Evolutionary conservation across 176 grass and related monocot genomes (phyloP).

Genomic region (Urochloa ruziziensis): DNA sequence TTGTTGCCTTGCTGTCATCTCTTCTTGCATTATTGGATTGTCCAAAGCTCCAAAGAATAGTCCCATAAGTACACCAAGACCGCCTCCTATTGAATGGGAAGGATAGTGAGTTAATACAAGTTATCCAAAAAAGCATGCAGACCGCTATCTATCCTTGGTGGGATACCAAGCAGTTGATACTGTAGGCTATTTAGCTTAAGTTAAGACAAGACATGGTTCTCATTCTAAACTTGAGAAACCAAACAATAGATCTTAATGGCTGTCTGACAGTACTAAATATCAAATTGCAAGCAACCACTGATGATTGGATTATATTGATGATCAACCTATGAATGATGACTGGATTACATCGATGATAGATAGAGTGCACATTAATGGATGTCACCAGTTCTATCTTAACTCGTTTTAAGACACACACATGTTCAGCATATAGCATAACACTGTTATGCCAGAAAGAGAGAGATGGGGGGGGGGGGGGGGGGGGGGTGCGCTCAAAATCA

Average conservation of each 20-base stretch:
- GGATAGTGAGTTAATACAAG: slow-evolving; percentile 19
- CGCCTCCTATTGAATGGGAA: slow-evolving; percentile 67
- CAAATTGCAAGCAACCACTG: slow-evolving; percentile 13
- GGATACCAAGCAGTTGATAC: background rate
- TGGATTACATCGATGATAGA: background rate
- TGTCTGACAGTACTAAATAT: background rate
- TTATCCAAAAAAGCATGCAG: background rate
- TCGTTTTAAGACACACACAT: background rate
- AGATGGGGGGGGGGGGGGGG: too few species aligned
- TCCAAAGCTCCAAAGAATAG: slow-evolving; percentile 91
- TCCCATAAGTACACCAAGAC: slow-evolving; percentile 85
- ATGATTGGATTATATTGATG: background rate
- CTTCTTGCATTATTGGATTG: slow-evolving; percentile 65
- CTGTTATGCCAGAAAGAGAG: background rate
- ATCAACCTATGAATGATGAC: slow-evolving; percentile 2
- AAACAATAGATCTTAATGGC: background rate
- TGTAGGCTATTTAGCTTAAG: background rate
- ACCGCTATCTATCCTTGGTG: background rate
- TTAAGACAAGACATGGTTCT: slow-evolving; percentile 20
- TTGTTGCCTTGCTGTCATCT: slow-evolving; percentile 86
- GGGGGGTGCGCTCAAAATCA: too few species aligned
- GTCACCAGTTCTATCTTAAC: slow-evolving; percentile 2
- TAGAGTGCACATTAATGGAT: background rate
- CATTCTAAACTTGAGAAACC: background rate
- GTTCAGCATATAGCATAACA: background rate